Base-by-base conservation (phyloP, 331 rosid genomes). In the Cydonia oblonga region DNA sequence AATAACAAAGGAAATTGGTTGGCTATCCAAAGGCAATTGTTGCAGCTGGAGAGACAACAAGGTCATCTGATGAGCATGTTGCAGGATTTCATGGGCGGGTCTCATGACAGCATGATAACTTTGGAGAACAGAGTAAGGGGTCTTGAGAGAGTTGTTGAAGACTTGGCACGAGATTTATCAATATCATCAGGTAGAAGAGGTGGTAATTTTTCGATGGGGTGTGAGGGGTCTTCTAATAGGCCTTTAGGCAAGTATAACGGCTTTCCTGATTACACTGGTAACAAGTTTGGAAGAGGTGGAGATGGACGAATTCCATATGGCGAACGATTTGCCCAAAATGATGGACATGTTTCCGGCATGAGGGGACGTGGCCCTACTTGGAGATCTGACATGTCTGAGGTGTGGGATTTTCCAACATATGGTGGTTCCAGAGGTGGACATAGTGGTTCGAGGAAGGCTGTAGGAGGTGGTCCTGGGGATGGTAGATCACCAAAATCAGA, bases 31-130 rank as follows among this genome's bases (percentile, higher is more conserved):
- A 79, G 97, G 85, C 99, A 95, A 78, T 84, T 95, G 70, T 77
- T 86, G 66, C 96, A 85, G 87, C 82, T 95, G 80, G 99, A 95
- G 86, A 91, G 97, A 74, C 97, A 95, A 79, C 99, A 95, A 81
- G 80, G 85, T 79, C 96, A 91, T 83, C 82, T 95, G 79, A 95
- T 91, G 99, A 95, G 87, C 90, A 89, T 95, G 97, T 85, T 82
- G 84, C 85, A 95, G 99, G 99, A 90, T 85, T 95, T 95, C 89
- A 95, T 95, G 96, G 99, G 97, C 54, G 99, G 97, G 19, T 95
- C 97, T 46, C 99, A 91, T 83, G 96, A 95, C 84, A 74, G 90
- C 83, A 91, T 95, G 97, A 78, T 95, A 63, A 95, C 97, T 74
- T 80, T 95, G 76, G 99, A 95, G 86, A 95, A 95, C 75, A 85